phyloP scores from a whole-genome alignment of 2,329 filamentous ascomycete species.

The Knufia fluminis region DNA sequence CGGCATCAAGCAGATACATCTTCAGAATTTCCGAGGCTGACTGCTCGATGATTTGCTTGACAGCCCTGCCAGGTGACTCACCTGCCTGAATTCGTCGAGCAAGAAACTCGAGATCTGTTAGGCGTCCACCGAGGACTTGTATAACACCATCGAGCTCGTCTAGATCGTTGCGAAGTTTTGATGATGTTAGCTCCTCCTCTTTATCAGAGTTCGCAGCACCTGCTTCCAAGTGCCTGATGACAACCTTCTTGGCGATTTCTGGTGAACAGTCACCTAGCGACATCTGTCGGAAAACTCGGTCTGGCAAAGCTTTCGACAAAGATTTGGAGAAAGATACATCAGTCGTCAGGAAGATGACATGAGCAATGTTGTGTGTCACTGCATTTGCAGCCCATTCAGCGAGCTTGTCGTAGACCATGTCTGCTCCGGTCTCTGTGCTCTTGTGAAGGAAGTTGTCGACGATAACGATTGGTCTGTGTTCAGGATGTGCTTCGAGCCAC shows the following conservation, averaged over 20 bases:
- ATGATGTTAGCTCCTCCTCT: constrained; percentile 35
- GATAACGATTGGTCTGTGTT: constrained; percentile 70
- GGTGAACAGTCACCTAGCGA: constrained; percentile 78
- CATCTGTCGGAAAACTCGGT: constrained; percentile 80
- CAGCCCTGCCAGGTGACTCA: constrained; percentile 69
- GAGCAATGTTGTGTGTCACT: constrained; percentile 79
- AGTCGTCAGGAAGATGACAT: constrained; percentile 88
- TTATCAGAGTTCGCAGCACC: constrained; percentile 29
- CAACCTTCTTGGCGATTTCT: constrained; percentile 78
- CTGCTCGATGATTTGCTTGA: constrained; percentile 81
- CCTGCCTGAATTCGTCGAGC: constrained; percentile 82
- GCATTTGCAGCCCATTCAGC: constrained; percentile 83
- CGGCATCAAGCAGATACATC: constrained; percentile 66
- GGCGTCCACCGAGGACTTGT: constrained; percentile 69
- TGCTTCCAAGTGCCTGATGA: constrained; percentile 66
- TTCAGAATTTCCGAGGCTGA: constrained; percentile 84
- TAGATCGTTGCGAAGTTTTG: constrained; percentile 47
- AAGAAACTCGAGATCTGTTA: constrained; percentile 93
- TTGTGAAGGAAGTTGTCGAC: constrained; percentile 90
- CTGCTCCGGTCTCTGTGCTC: constrained; percentile 52
- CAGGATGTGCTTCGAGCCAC: constrained; percentile 81
- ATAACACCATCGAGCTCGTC: constrained; percentile 71
- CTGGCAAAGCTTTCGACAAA: constrained; percentile 75
- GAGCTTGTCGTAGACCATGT: constrained; percentile 62
- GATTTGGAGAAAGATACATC: constrained; percentile 84